phyloP scores from a whole-genome alignment of 108 stramenopile species.

The Pseudonitzschia pungens region DNA sequence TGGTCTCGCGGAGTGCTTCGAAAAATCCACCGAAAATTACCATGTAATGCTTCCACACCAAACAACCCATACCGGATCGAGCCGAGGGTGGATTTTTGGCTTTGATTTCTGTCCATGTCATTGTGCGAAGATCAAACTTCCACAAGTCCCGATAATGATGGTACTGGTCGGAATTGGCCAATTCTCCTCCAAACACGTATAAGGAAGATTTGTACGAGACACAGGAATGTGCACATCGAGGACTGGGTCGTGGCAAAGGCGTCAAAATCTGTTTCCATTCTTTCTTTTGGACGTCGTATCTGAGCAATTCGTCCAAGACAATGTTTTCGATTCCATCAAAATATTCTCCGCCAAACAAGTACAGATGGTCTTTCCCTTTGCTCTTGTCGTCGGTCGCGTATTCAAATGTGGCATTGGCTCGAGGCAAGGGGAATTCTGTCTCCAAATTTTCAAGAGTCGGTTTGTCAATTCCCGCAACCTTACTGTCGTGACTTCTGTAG shows the following conservation, averaged over 20 bases:
- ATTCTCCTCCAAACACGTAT: conserved; percentile 95
- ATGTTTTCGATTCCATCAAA: conserved; percentile 92
- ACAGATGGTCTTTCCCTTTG: conserved; percentile 59
- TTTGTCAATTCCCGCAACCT: conserved; percentile 21
- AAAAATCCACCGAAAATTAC: conserved; percentile 96
- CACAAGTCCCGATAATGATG: conserved; percentile 95
- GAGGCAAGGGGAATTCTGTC: conserved; percentile 61
- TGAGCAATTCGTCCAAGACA: conserved; percentile 88
- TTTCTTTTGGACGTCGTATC: conserved; percentile 60
- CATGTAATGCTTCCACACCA: conserved; percentile 93
- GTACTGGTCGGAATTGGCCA: conserved; percentile 89
- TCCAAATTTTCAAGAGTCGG: conserved; percentile 39
- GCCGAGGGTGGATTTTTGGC: conserved; percentile 61
- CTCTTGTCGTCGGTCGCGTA: conserved; percentile 48
- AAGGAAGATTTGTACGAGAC: conserved; percentile 86
- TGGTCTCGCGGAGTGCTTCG: conserved; percentile 76
- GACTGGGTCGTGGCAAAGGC: conserved; percentile 69
- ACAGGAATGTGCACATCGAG: conserved; percentile 92
- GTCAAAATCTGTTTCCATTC: conserved; percentile 81
- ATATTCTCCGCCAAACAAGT: conserved; percentile 95
- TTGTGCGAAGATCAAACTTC: conserved; percentile 81
- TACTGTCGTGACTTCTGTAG: conserved; percentile 35
- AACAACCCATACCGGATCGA: conserved; percentile 86
- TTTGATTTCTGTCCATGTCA: conserved; percentile 83
- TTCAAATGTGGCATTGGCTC: conserved; percentile 81